Evolutionary conservation across 345 rosid genomes (phyloP), one percentile per base, ranked within the genome.

Genomic region (Melastoma malabathricum): DNA sequence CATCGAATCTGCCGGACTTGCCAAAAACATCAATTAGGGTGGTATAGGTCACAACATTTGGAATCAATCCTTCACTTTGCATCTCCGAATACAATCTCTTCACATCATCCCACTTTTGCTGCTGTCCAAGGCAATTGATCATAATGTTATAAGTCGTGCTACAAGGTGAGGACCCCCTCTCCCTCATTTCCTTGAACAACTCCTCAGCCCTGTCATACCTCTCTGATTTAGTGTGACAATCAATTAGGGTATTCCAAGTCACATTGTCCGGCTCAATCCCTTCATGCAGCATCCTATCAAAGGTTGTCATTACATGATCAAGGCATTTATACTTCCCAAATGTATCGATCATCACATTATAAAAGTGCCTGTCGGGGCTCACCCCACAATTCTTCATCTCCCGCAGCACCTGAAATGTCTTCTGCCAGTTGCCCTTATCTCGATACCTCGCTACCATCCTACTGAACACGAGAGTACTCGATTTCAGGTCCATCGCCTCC

Each of bases 181-280:
- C 78, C 58, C 74, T 78, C 98, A 87, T 92, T 54, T 76, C 79
- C 61, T 79, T 69, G 23, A 92, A 87, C 75, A 84, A 73, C 60
- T 82, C 88, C 63, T 79, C 86, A 0, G 89, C 98, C 57, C 80
- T 72, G 5, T 74, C 78, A 47, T 84, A 86, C 43, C 71, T 62
- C 48, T 84, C 95, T 3, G 81, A 77, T 70, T 82, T 92, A 56
- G 81, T 82, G 61, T 87, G 96, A 22, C 86, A 77, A 67, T 84
- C 90, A n/a, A 92, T 74, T 51, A 92, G 88, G 4, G 98, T 84
- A 66, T 92, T 92, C 98, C 98, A 87, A 0, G 96, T 92, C 45
- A 87, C 81, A 3, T 71, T 72, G 56, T 84, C 96, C 0, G 96
- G 96, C 61, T 79, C 77, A 13, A 92, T 76, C 19, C 93, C 93